phyloP scores from a whole-genome alignment of 352 stramenopile genomes.

The Pelagophyceae sp. region DNA sequence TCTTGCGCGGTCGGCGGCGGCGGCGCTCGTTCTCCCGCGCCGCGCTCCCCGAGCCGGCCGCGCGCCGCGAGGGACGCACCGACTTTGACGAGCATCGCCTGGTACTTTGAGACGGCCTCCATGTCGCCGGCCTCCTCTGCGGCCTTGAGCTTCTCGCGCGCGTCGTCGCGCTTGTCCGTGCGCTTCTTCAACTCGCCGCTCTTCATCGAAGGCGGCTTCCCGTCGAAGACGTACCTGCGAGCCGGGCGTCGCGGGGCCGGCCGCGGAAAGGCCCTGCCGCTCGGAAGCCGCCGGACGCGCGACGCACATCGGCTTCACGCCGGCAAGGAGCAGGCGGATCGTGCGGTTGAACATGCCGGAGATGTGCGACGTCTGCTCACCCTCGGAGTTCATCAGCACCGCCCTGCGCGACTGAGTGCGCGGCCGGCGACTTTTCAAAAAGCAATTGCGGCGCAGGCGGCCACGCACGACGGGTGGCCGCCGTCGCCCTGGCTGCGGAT shows the following conservation, averaged over 20 bases:
- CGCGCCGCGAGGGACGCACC: too few species aligned
- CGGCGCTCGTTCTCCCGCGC: too few species aligned
- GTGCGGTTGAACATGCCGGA: slow-evolving; percentile 97
- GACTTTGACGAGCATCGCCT: not conserved
- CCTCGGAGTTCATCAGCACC: slow-evolving; percentile 93
- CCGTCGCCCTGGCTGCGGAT: slow-evolving; percentile 47
- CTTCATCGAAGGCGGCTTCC: slow-evolving; percentile 95
- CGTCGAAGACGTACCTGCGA: not conserved
- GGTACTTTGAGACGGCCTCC: slow-evolving; percentile 54
- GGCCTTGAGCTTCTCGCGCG: slow-evolving; percentile 59
- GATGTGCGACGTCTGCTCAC: slow-evolving; percentile 81
- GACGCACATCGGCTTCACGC: slow-evolving; percentile 94
- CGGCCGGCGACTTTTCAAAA: not conserved
- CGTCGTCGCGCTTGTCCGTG: slow-evolving; percentile 71
- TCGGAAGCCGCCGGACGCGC: too few species aligned
- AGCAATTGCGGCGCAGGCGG: not conserved
- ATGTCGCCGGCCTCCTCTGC: slow-evolving; percentile 50
- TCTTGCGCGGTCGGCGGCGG: too few species aligned
- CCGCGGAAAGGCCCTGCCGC: too few species aligned
- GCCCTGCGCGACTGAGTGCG: slow-evolving; percentile 28
- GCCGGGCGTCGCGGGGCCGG: too few species aligned
- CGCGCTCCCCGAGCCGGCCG: too few species aligned
- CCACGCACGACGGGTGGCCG: slow-evolving; percentile 41
- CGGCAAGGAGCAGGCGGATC: slow-evolving; percentile 93
- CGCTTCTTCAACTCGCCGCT: slow-evolving; percentile 87